Evolutionary conservation across 352 stramenopile species (phyloP).

Genomic region (Phytopythium oedochilum): DNA sequence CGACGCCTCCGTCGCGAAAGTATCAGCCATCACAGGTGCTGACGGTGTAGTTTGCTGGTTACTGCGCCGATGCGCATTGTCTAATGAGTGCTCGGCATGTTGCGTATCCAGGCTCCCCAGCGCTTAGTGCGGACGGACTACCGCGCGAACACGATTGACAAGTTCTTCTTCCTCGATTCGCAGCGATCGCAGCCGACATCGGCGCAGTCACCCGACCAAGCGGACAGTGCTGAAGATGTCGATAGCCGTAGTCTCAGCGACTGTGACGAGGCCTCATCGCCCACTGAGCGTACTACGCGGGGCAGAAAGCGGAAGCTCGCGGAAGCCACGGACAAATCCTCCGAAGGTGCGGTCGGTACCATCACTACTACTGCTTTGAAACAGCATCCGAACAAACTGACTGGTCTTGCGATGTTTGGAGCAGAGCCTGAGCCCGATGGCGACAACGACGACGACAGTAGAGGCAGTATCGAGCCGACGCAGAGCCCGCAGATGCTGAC

Average conservation of each 20-base stretch:
- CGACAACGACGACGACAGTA: constrained; percentile 21
- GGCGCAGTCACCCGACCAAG: constrained; percentile 17
- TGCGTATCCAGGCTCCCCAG: constrained; percentile 55
- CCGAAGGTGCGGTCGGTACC: constrained; percentile 8
- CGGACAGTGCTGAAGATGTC: not conserved
- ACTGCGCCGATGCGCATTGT: no score
- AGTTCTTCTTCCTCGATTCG: constrained; percentile 78
- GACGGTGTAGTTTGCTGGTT: not conserved
- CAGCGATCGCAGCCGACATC: constrained; percentile 49
- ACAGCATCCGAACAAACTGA: no score
- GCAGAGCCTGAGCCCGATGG: constrained; percentile 23
- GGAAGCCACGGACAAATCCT: constrained; percentile 17
- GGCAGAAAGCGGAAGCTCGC: constrained; percentile 26
- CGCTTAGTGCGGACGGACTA: constrained; percentile 80
- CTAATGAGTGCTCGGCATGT: no score
- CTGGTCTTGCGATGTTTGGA: not conserved
- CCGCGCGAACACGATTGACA: constrained; percentile 84
- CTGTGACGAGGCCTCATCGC: not conserved
- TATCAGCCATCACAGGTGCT: constrained; percentile 60
- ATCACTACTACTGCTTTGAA: no score
- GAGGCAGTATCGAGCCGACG: constrained; percentile 35
- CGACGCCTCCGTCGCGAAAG: constrained; percentile 53
- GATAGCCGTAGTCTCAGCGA: not conserved
- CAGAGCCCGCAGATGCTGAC: constrained; percentile 65
- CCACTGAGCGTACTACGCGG: not conserved